Conservation (phyloP, 768 basidiomycete species). For the Asterophora parasitica region DNA sequence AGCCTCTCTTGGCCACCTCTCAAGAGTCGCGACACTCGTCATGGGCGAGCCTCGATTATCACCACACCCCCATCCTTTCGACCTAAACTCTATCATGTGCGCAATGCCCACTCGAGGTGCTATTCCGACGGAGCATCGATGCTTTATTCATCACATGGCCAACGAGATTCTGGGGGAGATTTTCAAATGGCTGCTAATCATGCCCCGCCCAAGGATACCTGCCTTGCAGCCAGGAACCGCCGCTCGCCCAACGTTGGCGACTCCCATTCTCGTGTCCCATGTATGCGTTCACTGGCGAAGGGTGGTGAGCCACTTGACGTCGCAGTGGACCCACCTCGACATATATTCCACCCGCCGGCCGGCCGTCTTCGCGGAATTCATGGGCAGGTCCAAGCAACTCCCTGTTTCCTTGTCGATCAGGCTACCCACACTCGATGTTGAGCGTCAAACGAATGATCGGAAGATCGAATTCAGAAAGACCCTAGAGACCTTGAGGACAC, state of each 20-base stretch:
- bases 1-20: too few species aligned
- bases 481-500: constrained; percentile 1
- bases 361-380: constrained; percentile 2
- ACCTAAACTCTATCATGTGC: constrained; percentile 5
- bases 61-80: not conserved
- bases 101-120: not conserved
- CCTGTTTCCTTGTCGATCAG: not conserved
- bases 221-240: too few species aligned
- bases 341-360: constrained; percentile 4
- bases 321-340: constrained; percentile 4
- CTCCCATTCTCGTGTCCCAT: constrained; percentile 2
- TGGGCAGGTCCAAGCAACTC: constrained; percentile 7
- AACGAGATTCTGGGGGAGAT: constrained; percentile 4
- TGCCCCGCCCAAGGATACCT: not conserved
- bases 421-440: constrained; percentile 2
- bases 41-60: not conserved
- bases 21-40: not conserved
- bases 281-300: constrained; percentile 8
- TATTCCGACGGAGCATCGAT: not conserved
- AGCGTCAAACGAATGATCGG: not conserved
- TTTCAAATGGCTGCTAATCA: not conserved
- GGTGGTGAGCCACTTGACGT: not conserved
- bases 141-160: constrained; percentile 1
- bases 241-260: not conserved
- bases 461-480: constrained; percentile 5